phyloP scores from a whole-genome alignment of 352 stramenopile genomes.

The Phytophthora fragariaefolia region DNA sequence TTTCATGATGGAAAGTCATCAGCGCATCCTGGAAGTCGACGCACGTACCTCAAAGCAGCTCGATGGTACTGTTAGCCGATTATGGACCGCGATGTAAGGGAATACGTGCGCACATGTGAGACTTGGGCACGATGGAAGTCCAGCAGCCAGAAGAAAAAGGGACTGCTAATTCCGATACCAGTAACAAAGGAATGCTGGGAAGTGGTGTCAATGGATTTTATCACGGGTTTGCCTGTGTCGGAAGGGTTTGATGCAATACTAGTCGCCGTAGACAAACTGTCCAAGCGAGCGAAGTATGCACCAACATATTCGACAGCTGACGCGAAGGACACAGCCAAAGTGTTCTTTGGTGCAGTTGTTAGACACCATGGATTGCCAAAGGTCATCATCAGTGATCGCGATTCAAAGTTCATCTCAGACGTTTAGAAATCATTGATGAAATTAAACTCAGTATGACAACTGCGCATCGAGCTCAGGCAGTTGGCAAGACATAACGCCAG shows the following conservation, averaged over 20 bases:
- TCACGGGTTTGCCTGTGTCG: conserved; percentile 34
- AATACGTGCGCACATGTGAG: too few species aligned
- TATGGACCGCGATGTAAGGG: too few species aligned
- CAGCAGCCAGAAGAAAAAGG: too few species aligned
- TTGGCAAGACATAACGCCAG: conserved; percentile 22
- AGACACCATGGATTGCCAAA: conserved; percentile 20
- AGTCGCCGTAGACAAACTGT: conserved; percentile 30
- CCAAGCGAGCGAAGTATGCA: conserved; percentile 33
- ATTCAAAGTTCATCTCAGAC: conserved; percentile 25
- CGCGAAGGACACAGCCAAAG: conserved; percentile 13
- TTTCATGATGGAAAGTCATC: too few species aligned
- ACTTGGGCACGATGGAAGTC: too few species aligned
- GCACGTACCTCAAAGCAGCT: too few species aligned
- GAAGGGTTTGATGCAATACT: conserved; percentile 31
- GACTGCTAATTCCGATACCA: too few species aligned
- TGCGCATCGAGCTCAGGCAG: conserved; percentile 23
- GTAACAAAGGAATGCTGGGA: too few species aligned
- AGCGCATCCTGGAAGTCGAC: too few species aligned
- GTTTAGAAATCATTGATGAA: conserved; percentile 28
- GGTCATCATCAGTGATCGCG: conserved; percentile 25
- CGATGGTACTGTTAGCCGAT: too few species aligned
- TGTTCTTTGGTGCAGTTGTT: conserved; percentile 26
- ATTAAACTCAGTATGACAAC: conserved; percentile 26
- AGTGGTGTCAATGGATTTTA: too few species aligned
- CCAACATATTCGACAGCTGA: conserved; percentile 21